Conservation (phyloP, 2,329 filamentous ascomycete genomes). For the Botrytis paeoniae region DNA sequence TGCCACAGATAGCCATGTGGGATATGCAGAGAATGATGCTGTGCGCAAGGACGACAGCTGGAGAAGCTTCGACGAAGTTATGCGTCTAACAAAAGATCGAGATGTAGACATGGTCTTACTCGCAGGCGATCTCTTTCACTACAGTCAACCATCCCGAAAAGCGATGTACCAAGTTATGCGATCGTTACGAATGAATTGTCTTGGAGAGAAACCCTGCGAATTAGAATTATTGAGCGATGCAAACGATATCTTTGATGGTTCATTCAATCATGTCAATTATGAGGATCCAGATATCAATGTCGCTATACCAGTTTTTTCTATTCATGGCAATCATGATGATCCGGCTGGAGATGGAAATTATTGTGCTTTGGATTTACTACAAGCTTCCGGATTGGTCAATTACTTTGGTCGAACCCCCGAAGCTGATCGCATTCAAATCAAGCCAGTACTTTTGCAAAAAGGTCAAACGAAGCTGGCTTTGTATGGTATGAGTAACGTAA, state of each 20-base stretch:
- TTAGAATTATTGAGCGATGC: conserved; percentile 93
- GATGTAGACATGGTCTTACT: conserved; percentile 97
- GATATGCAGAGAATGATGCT: conserved; percentile 88
- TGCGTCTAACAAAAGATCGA: conserved; percentile 78
- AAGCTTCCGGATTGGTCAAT: conserved; percentile 88
- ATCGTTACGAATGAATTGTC: conserved; percentile 85
- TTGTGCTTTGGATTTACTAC: conserved; percentile 85
- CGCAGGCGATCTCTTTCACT: conserved; percentile 93
- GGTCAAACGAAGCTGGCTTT: conserved; percentile 88
- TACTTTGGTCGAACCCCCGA: conserved; percentile 93
- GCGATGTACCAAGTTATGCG: conserved; percentile 98
- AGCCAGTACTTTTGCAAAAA: conserved; percentile 90
- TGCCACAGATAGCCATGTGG: conserved; percentile 96
- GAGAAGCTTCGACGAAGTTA: conserved; percentile 92
- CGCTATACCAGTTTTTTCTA: conserved; percentile 95
- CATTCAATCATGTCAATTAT: conserved; percentile 95
- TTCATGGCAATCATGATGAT: conserved; percentile 97
- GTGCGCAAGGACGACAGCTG: conserved; percentile 97
- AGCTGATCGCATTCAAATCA: conserved; percentile 88
- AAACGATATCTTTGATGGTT: conserved; percentile 82
- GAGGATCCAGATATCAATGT: conserved; percentile 97
- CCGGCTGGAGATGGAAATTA: conserved; percentile 93
- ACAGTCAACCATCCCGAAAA: conserved; percentile 95
- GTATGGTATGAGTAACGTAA: conserved; percentile 92
- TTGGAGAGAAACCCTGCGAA: conserved; percentile 93